Conservation (phyloP, 805 yeast species). For the Candida multigemmis region DNA sequence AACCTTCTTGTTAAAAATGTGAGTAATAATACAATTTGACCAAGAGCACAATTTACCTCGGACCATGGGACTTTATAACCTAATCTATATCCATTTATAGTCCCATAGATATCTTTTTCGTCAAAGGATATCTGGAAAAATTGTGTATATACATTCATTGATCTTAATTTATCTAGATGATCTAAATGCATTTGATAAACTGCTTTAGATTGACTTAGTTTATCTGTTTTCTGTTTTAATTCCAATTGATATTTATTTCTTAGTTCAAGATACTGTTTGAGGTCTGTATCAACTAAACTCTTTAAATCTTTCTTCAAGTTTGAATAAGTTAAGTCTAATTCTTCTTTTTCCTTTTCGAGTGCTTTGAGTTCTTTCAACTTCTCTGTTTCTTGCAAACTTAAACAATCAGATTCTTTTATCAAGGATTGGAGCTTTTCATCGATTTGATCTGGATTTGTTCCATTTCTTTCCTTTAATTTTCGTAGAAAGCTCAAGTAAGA, state of each 20-base stretch:
- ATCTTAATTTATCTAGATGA: constrained; percentile 62
- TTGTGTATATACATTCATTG: constrained; percentile 74
- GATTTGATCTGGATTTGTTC: constrained; percentile 6
- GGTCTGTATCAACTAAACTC: constrained; percentile 28
- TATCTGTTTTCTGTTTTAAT: constrained; percentile 38
- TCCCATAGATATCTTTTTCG: constrained; percentile 60
- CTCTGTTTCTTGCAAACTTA: constrained; percentile 29
- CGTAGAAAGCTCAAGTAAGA: constrained; percentile 65
- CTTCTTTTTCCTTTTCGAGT: constrained; percentile 33
- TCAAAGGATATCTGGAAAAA: constrained; percentile 78
- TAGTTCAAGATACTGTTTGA: constrained; percentile 34
- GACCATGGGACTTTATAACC: constrained; percentile 81
- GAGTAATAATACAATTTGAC: constrained; percentile 67
- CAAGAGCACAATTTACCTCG: constrained; percentile 86
- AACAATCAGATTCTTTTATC: constrained; percentile 33
- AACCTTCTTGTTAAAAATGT: constrained; percentile 55
- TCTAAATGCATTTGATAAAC: constrained; percentile 53
- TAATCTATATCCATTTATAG: constrained; percentile 78
- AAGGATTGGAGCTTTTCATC: constrained; percentile 36
- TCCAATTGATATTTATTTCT: constrained; percentile 53
- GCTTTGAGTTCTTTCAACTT: constrained; percentile 20
- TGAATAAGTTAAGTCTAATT: constrained; percentile 40
- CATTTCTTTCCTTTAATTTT: constrained; percentile 38
- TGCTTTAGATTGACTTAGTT: constrained; percentile 54
- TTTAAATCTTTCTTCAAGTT: constrained; percentile 31